Evolutionary conservation across 192 early-diverging fungal genomes (phyloP), one percentile per base, ranked within the genome.

Genomic region (Gryganskiella cystojenkinii): DNA sequence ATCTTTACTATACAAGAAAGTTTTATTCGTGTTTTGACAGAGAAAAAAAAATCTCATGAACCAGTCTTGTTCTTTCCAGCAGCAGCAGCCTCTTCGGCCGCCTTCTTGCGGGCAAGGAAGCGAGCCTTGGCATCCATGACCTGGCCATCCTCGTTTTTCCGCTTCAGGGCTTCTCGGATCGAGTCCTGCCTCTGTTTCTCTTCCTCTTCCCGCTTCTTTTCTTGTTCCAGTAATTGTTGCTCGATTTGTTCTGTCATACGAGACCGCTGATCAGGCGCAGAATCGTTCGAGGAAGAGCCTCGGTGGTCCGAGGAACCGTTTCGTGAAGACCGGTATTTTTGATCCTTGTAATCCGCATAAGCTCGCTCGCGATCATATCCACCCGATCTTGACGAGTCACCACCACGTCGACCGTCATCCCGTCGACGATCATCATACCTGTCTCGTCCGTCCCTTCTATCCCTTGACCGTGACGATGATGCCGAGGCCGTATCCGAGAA

Each of bases 101-200:
- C 67, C 40, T 67, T 66, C 37, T 86, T 86, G 76, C 87, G 78
- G 13, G 85, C 87, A 27, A 88, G 50, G 28, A 81, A 88, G 20
- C 87, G 81, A 10, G 81, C 85, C 42, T 79, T 79, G 31, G 87
- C 87, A 67, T 78, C 74, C 74, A 78, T 70, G 45, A 79, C 84
- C 11, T 69, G 68, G 15, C 80, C 81, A n/a, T 84, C 85, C 20
- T 74, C 72, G 13, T 84, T 89, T 33, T 82, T 73, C n/a, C 85
- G 82, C 37, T 64, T 76, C 8, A 81, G 45, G 15, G 74, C 75
- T 27, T 80, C 71, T 19, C 80, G 59, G 40, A 82, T 76, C 14
- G 72, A 53, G 30, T 85, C 86, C 56, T 88, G 82, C 47, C 87
- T 84, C 49, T 83, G 70, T 35, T 57, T 82, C 55, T 84, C 80